Evolutionary conservation across 2,329 filamentous ascomycete genomes (phyloP).

Genomic region (Ophiocordyceps sinensis): DNA sequence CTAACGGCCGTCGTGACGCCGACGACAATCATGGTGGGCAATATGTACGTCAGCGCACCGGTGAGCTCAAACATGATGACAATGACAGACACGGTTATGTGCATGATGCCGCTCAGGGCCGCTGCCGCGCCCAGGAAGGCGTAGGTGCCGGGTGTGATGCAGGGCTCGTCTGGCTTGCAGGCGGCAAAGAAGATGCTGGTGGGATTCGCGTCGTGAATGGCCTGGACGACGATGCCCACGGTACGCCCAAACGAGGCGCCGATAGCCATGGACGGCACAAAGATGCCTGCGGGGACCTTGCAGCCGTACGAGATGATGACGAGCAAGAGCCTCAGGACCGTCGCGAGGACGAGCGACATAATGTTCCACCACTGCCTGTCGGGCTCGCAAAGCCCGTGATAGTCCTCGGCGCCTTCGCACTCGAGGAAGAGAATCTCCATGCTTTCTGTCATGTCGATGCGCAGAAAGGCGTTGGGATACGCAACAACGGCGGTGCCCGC

Average conservation of each 20-base stretch:
- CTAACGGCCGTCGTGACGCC: constrained; percentile 90
- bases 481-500: constrained; percentile 79
- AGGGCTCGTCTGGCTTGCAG: constrained; percentile 82
- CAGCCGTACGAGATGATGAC: constrained; percentile 96
- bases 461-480: constrained; percentile 87
- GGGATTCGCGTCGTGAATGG: constrained; percentile 73
- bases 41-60: constrained; percentile 89
- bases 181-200: constrained; percentile 72
- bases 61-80: constrained; percentile 99
- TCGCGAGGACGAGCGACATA: constrained; percentile 63
- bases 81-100: constrained; percentile 89
- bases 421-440: constrained; percentile 97
- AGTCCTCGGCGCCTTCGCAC: constrained; percentile 79
- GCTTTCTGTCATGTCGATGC: constrained; percentile 98
- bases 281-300: constrained; percentile 95
- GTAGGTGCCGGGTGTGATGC: constrained; percentile 95
- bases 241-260: constrained; percentile 88
- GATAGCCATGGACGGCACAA: constrained; percentile 95
- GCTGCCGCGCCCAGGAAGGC: constrained; percentile 89
- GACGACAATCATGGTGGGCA: constrained; percentile 98
- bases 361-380: constrained; percentile 67
- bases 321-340: constrained; percentile 63
- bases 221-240: constrained; percentile 88
- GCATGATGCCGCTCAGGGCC: constrained; percentile 91
- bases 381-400: constrained; percentile 74